Evolutionary conservation across 257 asterid species (phyloP).

Genomic region (Solanum tarapatanum): DNA sequence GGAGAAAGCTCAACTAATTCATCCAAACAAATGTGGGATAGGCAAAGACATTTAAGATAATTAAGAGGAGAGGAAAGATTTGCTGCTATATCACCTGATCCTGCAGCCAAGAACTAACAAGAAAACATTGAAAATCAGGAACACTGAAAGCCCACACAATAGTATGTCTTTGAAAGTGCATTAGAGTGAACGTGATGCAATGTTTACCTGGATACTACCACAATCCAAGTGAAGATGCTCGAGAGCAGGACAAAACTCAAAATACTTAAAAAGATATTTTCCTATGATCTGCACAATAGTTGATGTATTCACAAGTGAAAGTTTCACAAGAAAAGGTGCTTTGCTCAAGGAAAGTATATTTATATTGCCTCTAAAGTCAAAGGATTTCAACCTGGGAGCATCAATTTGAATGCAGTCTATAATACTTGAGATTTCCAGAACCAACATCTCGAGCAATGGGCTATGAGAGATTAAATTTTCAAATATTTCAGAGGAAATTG

Average conservation of each 20-base stretch:
- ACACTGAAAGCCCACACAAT: not conserved
- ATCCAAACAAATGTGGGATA: not conserved
- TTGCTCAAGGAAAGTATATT: not conserved
- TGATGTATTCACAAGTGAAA: not conserved
- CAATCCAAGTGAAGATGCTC: not conserved
- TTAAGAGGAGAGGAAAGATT: not conserved
- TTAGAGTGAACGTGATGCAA: not conserved
- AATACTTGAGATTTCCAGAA: not conserved
- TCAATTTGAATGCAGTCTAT: not conserved
- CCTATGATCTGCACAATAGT: not conserved
- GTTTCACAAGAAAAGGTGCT: not conserved
- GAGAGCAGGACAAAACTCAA: not conserved
- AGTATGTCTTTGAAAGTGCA: no score
- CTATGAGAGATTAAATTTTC: not conserved
- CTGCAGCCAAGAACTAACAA: not conserved
- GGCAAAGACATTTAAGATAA: not conserved
- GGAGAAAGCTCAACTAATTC: not conserved
- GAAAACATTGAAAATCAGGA: not conserved
- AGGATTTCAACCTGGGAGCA: not conserved
- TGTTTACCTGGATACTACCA: not conserved
- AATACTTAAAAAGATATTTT: not conserved
- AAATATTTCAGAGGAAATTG: not conserved
- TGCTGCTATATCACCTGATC: not conserved
- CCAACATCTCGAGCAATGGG: not conserved
- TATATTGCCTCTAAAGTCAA: not conserved